phyloP scores from a whole-genome alignment of 1,139 yeast genomes.

The Geotrichum histeridarum region DNA sequence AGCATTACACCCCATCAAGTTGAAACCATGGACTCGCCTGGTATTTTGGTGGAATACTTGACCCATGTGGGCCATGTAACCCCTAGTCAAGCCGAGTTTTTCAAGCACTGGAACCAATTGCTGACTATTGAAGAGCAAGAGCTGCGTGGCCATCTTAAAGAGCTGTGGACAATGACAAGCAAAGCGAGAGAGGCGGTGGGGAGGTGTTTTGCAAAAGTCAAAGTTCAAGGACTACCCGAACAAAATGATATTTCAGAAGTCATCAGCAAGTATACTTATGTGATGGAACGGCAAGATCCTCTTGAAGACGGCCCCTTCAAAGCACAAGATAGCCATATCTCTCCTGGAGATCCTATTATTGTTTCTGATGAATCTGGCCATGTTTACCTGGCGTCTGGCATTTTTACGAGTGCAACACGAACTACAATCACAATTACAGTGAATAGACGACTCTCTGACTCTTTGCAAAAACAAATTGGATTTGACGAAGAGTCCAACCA shows the following conservation, averaged over 20 bases:
- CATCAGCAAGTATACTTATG: slow-evolving; percentile 20
- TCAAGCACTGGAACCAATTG: slow-evolving; percentile 65
- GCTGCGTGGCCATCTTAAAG: slow-evolving; percentile 49
- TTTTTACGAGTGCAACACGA: slow-evolving; percentile 42
- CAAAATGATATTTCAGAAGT: slow-evolving; percentile 2
- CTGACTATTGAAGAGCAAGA: slow-evolving; percentile 72
- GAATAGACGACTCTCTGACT: slow-evolving; percentile 47
- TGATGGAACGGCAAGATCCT: slow-evolving; percentile 17
- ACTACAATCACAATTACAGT: slow-evolving; percentile 43
- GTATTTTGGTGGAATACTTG: slow-evolving; percentile 41
- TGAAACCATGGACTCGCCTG: slow-evolving; percentile 46
- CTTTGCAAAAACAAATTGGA: slow-evolving; percentile 41
- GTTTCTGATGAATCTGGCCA: slow-evolving; percentile 80
- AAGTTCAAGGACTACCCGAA: slow-evolving; percentile 2
- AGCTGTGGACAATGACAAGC: slow-evolving; percentile 64
- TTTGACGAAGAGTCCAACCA: slow-evolving; percentile 48
- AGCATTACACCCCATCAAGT: slow-evolving; percentile 39
- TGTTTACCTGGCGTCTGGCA: slow-evolving; percentile 65
- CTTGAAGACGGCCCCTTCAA: slow-evolving; percentile 19
- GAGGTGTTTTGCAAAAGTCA: slow-evolving; percentile 44
- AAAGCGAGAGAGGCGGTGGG: slow-evolving; percentile 59
- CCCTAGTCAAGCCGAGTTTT: slow-evolving; percentile 49
- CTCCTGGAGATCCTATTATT: slow-evolving; percentile 43
- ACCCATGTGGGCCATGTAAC: slow-evolving; percentile 50
- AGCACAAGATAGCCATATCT: slow-evolving; percentile 26